Evolutionary conservation across 768 basidiomycete genomes (phyloP), one percentile per base, ranked within the genome.

Genomic region (Lentinula guzmanii): DNA sequence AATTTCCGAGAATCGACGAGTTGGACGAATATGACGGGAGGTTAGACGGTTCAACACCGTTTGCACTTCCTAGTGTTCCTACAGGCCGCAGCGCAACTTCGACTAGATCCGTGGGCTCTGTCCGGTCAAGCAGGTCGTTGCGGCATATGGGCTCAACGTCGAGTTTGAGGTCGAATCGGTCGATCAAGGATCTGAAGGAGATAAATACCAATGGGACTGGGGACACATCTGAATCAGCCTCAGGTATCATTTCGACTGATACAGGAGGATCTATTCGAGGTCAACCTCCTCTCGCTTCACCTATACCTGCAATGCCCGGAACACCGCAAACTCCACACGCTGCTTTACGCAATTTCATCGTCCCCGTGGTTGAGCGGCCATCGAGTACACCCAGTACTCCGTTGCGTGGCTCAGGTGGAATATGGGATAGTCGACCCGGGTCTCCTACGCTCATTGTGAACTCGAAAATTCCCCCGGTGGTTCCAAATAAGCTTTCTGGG

Each of bases 1-100:
- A 80, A n/a, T 93, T 92, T 64, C 90, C 90, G 0, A 81, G 90
- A 8, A 89, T 93, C 66, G 85, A 89, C 67, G 89, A 91, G 68
- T 73, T 92, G 33, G 84, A 91, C 63, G 85, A 86, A 69, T n/a
- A 11, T 5, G 53, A 54, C 24, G 34, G 53, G 18, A 21, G 18
- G 9, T 24, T 24, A 54, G 53, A 54, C 34, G 18, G 41, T 15
- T 31, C 41, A 42, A 72, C 76, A 59, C 76, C 79, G 11, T 70
- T 71, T 6, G 75, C 71, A 48, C 74, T 86, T 39, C 82, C 83
- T 33, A 76, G 83, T 7, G 76, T 81, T 15, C 80, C 81, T 16
- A 79, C 79, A 0, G 79, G 75, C 16, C 68, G 69, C 33, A 72
- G 70, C 62, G 62, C 68, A 18, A 64, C 68, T 31, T 72, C 72